Conservation (phyloP, 805 yeast genomes). For the Candida loeiensis region DNA sequence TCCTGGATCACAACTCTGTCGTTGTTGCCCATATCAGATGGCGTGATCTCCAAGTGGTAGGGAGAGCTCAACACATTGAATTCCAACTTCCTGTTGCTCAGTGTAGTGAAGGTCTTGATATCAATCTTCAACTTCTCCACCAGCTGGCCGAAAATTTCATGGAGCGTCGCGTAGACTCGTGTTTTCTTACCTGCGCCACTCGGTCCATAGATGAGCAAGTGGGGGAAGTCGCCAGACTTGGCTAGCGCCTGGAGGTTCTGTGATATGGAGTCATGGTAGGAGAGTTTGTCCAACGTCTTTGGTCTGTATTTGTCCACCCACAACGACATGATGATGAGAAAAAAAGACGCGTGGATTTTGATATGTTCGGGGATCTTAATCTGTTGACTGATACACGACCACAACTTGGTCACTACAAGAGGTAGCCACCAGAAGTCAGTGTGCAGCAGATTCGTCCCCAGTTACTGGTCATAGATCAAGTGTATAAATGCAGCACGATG, state of each 20-base stretch:
- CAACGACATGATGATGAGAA: conserved; percentile 65
- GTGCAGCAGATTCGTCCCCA: no score
- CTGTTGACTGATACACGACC: not conserved
- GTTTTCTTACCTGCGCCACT: conserved; percentile 98
- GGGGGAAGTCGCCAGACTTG: conserved; percentile 85
- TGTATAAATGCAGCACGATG: no score
- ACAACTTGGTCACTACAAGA: not conserved
- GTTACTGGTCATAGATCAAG: no score
- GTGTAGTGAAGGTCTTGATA: conserved; percentile 75
- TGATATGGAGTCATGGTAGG: conserved; percentile 67
- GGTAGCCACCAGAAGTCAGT: no score
- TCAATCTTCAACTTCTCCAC: conserved; percentile 83
- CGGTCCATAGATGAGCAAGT: conserved; percentile 88
- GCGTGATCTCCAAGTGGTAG: conserved; percentile 90
- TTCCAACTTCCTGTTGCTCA: conserved; percentile 75
- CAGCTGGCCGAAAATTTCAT: conserved; percentile 77
- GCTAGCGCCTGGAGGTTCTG: conserved; percentile 57
- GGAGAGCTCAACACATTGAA: conserved; percentile 91
- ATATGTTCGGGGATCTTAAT: not conserved
- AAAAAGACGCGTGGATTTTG: conserved; percentile 9
- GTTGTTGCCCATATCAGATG: conserved; percentile 93
- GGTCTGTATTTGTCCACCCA: conserved; percentile 98
- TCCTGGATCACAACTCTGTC: conserved; percentile 96
- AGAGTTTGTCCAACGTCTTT: conserved; percentile 54
- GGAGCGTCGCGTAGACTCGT: conserved; percentile 73